Base-by-base conservation (phyloP, 352 stramenopile species). In the Phytophthora sp. region DNA sequence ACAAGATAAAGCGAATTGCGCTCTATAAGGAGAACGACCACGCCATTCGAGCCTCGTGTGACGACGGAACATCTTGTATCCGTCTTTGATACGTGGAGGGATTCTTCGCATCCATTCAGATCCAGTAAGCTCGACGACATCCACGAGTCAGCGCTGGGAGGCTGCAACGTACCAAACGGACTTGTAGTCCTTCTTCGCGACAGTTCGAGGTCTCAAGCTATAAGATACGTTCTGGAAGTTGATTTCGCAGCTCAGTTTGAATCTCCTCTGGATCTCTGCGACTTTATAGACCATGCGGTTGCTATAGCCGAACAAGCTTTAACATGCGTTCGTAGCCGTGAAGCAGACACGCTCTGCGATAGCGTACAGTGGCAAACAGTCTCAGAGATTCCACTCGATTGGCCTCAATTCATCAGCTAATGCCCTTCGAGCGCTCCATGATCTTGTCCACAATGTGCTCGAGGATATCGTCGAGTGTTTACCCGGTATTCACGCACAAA, bases 1-100 rank as follows among this genome's bases (percentile, higher is more conserved):
- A 69, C 7, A 76, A 84, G 26, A 85, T 93, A 18, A 90, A 82
- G 38, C 80, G 83, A n/a, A 54, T 93, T 4, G 46, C 66, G 9
- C 49, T 95, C 2, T 89, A 84, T 53, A 86, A 78, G 27, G 83
- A 90, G 57, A 70, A 66, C 9, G 60, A 74, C 18, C 54, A 67
- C 29, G 26, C 21, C 2, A 44, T 49, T 39, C 29, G 62, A 69
- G 4, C 53, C 66, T 44, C 3, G 73, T 21, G 66, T 20, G 54
- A 53, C 57, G 59, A 46, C 20, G 30, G 38, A 20, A 16, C 29
- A n/a, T 30, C 18, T 11, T 1, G 18, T n/a, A 45, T 35, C 51
- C 49, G 4, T 44, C 61, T 11, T 46, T 74, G 15, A 38, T 67
- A 15, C 66, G 66, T 30, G 66, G 66, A 59, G 61, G 53, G n/a